A percentile compares a stretch with the other conserved stretches of the same genome.
Conservation (phyloP, 257 asterid genomes). For the Solanum microdontum region DNA sequence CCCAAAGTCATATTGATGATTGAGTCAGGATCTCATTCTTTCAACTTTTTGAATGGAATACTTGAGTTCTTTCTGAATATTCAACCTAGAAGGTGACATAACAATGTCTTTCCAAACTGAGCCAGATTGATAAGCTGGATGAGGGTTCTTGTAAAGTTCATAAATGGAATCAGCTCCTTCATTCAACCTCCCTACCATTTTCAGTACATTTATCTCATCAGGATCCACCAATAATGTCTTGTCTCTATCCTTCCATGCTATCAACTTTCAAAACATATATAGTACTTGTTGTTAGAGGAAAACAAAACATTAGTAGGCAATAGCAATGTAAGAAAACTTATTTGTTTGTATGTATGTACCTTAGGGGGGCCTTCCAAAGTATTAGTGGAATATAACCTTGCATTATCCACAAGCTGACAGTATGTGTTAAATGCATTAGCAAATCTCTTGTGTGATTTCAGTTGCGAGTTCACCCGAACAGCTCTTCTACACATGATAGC, state of each 20-base stretch:
- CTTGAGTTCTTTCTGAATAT: constrained; percentile 90
- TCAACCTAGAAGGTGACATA: constrained; percentile 82
- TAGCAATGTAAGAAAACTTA: not conserved
- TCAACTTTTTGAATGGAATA: constrained; percentile 70
- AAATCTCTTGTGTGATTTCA: constrained; percentile 82
- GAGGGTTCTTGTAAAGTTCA: constrained; percentile 51
- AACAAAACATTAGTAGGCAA: not conserved
- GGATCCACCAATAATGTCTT: constrained; percentile 83
- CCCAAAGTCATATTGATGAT: not conserved
- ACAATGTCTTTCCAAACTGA: constrained; percentile 94
- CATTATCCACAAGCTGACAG: constrained; percentile 75
- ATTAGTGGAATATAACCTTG: constrained; percentile 67
- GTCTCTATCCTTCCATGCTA: constrained; percentile 92
- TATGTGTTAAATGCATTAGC: constrained; percentile 69
- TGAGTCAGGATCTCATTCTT: constrained; percentile 9
- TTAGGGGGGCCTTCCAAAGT: constrained; percentile 83
- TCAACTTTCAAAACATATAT: constrained; percentile 34
- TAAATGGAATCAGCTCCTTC: constrained; percentile 65
- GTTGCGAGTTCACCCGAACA: constrained; percentile 81
- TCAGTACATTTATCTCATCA: constrained; percentile 59
- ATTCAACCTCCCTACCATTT: constrained; percentile 44
- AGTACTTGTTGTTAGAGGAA: constrained; percentile 7
- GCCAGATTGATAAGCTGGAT: constrained; percentile 72
- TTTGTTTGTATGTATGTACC: constrained; percentile 23
- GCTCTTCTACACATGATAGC: constrained; percentile 91